Conservation (phyloP, 1,284 basidiomycete genomes). For the Veloporphyrellus conicus region DNA sequence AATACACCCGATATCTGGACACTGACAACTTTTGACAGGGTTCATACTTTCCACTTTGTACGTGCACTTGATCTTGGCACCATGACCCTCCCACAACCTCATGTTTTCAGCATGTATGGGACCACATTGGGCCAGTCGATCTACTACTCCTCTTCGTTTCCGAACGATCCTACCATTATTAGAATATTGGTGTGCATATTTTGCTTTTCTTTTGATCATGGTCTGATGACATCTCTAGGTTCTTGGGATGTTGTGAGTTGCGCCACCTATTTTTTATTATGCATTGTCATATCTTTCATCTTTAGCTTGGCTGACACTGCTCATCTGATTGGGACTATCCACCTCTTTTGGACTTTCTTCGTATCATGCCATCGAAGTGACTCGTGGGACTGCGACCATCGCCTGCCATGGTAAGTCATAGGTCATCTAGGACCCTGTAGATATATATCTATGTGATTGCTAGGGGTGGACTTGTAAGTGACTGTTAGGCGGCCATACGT, state of each 20-base stretch:
- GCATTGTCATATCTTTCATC: neutral
- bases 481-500: neutral
- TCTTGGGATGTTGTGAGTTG: slow-evolving; percentile 4
- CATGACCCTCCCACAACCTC: neutral
- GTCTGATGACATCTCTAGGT: slow-evolving; percentile 1
- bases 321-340: slow-evolving; percentile 8
- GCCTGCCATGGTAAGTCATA: slow-evolving; percentile 9
- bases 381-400: slow-evolving; percentile 2
- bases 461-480: slow-evolving; percentile 16
- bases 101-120: slow-evolving; percentile 10
- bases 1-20: too few relatives aligned
- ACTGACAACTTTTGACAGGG: slow-evolving; percentile 1
- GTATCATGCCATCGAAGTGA: slow-evolving; percentile 2
- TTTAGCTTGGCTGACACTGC: slow-evolving; percentile 4
- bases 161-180: neutral
- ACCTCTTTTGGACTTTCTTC: slow-evolving; percentile 10
- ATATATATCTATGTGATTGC: neutral
- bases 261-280: neutral
- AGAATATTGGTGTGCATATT: slow-evolving; percentile 1
- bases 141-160: slow-evolving; percentile 5
- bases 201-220: neutral
- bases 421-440: neutral
- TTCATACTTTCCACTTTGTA: slow-evolving; percentile 5
- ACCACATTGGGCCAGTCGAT: slow-evolving; percentile 5
- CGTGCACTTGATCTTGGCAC: neutral